Conservation (phyloP, 345 rosid species). For the Geranium brycei region DNA sequence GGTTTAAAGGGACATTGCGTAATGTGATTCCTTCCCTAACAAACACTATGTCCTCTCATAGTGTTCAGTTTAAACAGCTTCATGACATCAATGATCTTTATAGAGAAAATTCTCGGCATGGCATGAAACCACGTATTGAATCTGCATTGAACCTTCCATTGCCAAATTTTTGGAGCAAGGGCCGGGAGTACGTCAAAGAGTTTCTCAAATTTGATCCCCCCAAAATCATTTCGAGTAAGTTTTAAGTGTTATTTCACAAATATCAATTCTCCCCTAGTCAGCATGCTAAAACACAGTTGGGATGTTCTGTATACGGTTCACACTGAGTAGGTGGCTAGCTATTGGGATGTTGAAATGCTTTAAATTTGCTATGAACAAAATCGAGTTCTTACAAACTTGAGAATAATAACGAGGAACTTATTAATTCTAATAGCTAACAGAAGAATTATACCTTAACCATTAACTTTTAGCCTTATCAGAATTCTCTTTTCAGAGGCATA, state of each 20-base stretch:
- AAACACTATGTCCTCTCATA: conserved; percentile 60
- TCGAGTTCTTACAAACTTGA: too few species aligned
- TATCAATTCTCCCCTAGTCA: too few species aligned
- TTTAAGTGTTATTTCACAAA: not conserved
- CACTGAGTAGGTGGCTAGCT: too few species aligned
- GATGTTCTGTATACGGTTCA: too few species aligned
- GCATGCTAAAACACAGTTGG: too few species aligned
- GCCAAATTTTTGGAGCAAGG: conserved; percentile 17
- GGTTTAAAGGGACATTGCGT: conserved; percentile 69
- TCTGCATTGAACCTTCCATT: conserved; percentile 55
- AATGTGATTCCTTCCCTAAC: conserved; percentile 62
- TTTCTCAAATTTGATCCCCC: conserved; percentile 77
- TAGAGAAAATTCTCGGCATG: conserved; percentile 74
- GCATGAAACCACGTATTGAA: conserved; percentile 61
- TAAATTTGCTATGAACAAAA: too few species aligned
- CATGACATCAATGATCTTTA: conserved; percentile 70
- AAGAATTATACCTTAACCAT: too few species aligned
- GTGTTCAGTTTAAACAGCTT: conserved; percentile 47
- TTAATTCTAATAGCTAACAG: too few species aligned
- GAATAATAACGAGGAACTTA: too few species aligned
- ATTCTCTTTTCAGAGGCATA: too few species aligned
- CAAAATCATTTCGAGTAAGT: conserved; percentile 74
- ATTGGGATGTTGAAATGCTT: too few species aligned
- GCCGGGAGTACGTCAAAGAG: conserved; percentile 58
- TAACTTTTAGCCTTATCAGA: too few species aligned